These are phyloP conservation scores for Taxawa tesnikishii DNA, from an alignment of 2,329 filamentous ascomycete genomes.

Conservation along the genomic window DNA sequence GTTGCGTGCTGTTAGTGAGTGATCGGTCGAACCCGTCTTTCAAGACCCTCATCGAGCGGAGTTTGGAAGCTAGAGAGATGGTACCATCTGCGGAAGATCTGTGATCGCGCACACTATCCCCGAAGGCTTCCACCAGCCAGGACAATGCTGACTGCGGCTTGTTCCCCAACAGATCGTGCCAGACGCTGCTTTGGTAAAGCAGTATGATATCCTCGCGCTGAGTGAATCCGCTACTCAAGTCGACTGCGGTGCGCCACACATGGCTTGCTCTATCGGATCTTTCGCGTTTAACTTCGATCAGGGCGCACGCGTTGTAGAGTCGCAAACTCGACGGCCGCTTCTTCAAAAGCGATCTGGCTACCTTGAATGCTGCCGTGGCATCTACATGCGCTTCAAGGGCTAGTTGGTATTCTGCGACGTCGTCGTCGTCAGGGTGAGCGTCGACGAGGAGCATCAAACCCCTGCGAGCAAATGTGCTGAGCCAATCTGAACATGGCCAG, in stretches of 20 bases:
- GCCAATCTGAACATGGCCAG: neutral
- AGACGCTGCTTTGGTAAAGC: slow-evolving; percentile 53
- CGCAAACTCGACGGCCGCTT: slow-evolving; percentile 48
- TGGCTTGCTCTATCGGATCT: slow-evolving; percentile 47
- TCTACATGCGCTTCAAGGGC: slow-evolving; percentile 51
- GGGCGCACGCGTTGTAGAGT: slow-evolving; percentile 69
- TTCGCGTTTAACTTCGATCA: slow-evolving; percentile 52
- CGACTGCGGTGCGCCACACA: slow-evolving; percentile 57
- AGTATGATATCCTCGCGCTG: slow-evolving; percentile 28
- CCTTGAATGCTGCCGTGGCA: slow-evolving; percentile 46
- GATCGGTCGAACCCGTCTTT: slow-evolving; percentile 42
- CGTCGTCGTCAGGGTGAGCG: slow-evolving; percentile 28
- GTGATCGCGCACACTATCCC: too few species aligned
- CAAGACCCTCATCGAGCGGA: slow-evolving; percentile 22
- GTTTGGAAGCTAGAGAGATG: too few species aligned
- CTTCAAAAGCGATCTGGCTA: slow-evolving; percentile 63
- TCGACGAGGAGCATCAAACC: slow-evolving; percentile 49
- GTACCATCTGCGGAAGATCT: too few species aligned
- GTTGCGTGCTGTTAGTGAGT: slow-evolving; percentile 36
- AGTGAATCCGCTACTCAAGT: too few species aligned
- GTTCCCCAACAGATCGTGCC: slow-evolving; percentile 47
- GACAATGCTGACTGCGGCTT: slow-evolving; percentile 21
- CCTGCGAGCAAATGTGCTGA: slow-evolving; percentile 1
- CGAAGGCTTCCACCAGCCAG: too few species aligned
- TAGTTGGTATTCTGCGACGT: slow-evolving; percentile 56